Conservation (phyloP, 2,329 filamentous ascomycete genomes). For the Cladosporium sp. region DNA sequence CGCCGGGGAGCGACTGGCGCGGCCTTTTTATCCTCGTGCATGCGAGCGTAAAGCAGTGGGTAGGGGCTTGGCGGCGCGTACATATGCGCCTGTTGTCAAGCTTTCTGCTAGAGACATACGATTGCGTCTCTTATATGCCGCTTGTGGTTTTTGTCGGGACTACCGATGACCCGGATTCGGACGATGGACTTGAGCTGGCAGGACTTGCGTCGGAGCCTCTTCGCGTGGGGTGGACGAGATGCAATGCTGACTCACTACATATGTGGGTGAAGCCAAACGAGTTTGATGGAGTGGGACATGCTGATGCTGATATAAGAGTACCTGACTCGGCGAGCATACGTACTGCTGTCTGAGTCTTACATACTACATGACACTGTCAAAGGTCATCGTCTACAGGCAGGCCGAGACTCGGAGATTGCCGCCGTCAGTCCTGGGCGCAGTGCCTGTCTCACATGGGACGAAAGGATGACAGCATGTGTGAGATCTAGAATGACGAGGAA, state of each 20-base stretch:
- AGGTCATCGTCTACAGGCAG: background rate
- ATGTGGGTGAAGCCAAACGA: background rate
- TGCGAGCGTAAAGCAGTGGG: background rate
- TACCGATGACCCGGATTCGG: background rate
- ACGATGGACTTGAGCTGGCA: background rate
- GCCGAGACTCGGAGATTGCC: constrained; percentile 1
- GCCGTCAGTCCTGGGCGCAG: constrained; percentile 2
- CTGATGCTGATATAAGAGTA: background rate
- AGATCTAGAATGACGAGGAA: constrained; percentile 5
- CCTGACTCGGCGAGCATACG: background rate
- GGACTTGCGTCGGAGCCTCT: background rate
- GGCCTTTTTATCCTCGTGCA: background rate
- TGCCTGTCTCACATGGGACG: background rate
- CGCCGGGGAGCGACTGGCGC: background rate
- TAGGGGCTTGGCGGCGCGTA: background rate
- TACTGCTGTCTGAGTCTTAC: background rate
- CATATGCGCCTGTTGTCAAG: background rate
- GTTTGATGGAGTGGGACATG: background rate
- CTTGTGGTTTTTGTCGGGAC: background rate
- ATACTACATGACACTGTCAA: background rate
- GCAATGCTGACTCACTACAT: background rate
- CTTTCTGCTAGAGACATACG: constrained; percentile 4
- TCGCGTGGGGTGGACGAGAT: background rate
- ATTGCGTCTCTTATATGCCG: constrained; percentile 5
- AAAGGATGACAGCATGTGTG: background rate